Conservation (phyloP, 2,329 filamentous ascomycete species). For the Orbilia quercus region DNA sequence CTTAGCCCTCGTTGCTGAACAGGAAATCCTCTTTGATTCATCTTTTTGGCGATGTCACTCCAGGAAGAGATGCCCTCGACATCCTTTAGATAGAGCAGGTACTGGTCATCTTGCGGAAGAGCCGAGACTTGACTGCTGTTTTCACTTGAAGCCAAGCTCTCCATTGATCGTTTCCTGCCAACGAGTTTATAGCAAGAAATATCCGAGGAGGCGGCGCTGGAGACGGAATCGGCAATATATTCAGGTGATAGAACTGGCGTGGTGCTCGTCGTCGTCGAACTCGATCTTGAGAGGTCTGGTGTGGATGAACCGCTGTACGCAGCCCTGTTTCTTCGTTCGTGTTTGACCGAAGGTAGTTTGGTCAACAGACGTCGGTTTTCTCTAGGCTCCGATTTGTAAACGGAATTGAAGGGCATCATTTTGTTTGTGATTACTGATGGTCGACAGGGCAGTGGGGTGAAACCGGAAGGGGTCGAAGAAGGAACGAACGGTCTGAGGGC, state of each 20-base stretch:
- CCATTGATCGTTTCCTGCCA: slow-evolving; percentile 54
- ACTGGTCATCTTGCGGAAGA: slow-evolving; percentile 54
- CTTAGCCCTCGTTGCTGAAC: slow-evolving; percentile 50
- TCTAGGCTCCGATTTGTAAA: slow-evolving; percentile 32
- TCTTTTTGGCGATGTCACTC: slow-evolving; percentile 49
- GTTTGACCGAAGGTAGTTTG: slow-evolving; percentile 50
- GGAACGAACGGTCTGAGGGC: slow-evolving; percentile 32
- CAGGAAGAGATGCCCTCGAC: slow-evolving; percentile 50
- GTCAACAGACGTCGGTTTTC: slow-evolving; percentile 44
- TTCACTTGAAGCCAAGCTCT: slow-evolving; percentile 49
- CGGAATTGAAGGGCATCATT: slow-evolving; percentile 53
- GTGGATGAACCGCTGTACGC: slow-evolving; percentile 48
- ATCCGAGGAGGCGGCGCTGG: slow-evolving; percentile 45
- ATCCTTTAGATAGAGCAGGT: slow-evolving; percentile 51
- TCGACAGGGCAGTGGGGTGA: slow-evolving; percentile 49
- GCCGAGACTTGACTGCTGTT: slow-evolving; percentile 55
- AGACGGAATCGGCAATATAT: slow-evolving; percentile 30
- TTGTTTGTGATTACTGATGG: slow-evolving; percentile 56
- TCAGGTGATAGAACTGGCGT: slow-evolving; percentile 50
- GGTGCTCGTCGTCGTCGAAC: slow-evolving; percentile 48
- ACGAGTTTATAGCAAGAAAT: slow-evolving; percentile 43
- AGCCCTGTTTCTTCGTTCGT: slow-evolving; percentile 44
- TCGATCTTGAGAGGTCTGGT: slow-evolving; percentile 50
- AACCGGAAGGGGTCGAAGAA: slow-evolving; percentile 18
- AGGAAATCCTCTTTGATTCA: slow-evolving; percentile 40